Evolutionary conservation across 768 basidiomycete species (phyloP).

Genomic region (Mycena indigotica): DNA sequence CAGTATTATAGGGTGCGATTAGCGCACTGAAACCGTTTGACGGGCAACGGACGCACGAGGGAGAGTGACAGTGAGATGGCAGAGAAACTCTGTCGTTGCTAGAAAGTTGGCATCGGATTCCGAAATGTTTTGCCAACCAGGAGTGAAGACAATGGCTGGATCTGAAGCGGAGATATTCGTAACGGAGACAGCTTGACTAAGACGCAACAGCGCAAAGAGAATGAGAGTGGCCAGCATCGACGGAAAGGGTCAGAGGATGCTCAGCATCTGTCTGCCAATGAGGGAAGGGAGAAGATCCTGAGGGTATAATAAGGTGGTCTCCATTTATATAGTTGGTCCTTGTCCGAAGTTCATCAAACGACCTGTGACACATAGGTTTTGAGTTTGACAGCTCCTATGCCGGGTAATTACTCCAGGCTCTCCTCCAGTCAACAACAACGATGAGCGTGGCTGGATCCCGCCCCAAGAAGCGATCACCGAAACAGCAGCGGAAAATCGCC

Average conservation of each 20-base stretch:
- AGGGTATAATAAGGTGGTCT: background rate
- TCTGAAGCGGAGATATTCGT: conserved; percentile 3
- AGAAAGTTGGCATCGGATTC: background rate
- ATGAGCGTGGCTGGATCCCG: conserved; percentile 44
- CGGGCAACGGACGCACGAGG: conserved; percentile 27
- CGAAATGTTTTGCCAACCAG: conserved; percentile 19
- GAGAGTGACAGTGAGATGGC: conserved; percentile 24
- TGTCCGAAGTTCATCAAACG: too few species aligned
- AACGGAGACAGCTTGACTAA: conserved; percentile 13
- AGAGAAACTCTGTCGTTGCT: conserved; percentile 4
- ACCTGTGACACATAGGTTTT: too few species aligned
- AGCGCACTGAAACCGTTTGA: background rate
- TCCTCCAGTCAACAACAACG: conserved; percentile 22
- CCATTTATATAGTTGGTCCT: background rate
- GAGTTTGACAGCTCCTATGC: too few species aligned
- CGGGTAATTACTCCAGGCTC: too few species aligned
- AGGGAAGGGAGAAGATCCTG: conserved; percentile 10
- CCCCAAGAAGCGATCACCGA: background rate
- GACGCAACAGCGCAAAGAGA: conserved; percentile 6
- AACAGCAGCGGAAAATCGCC: conserved; percentile 32
- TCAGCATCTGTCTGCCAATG: conserved; percentile 13
- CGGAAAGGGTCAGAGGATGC: conserved; percentile 12
- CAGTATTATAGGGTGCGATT: background rate
- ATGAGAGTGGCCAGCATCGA: conserved; percentile 19
- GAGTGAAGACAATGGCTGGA: conserved; percentile 13